Conservation (phyloP, 116 monocot genomes). For the Papilionanthe hybrid region DNA sequence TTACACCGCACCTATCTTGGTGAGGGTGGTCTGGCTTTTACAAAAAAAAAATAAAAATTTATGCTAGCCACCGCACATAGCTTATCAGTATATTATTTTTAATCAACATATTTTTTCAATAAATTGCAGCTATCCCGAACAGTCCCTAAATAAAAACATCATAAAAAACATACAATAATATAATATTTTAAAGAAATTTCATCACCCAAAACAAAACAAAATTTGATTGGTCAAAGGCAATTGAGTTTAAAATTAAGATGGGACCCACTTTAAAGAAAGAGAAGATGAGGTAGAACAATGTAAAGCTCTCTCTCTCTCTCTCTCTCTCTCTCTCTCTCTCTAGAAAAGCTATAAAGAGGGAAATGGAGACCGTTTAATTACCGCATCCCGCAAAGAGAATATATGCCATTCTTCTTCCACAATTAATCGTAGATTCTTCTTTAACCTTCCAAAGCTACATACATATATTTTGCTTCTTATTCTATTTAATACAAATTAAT, state of each 20-base stretch:
- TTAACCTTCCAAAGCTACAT: not conserved
- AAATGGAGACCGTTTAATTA: not conserved
- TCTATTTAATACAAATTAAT: too few species aligned
- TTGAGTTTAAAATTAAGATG: too few species aligned
- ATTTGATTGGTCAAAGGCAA: not conserved
- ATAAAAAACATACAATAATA: too few species aligned
- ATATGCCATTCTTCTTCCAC: constrained; percentile 9
- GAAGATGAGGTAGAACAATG: not conserved
- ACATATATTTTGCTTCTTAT: not conserved
- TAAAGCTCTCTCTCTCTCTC: not conserved
- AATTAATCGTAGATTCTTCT: constrained; percentile 4
- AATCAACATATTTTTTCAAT: too few species aligned
- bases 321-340: not conserved
- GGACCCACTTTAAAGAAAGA: too few species aligned
- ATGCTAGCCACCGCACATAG: too few species aligned
- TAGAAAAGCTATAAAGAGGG: not conserved
- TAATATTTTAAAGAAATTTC: not conserved
- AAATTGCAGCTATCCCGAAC: too few species aligned
- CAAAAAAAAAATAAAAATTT: too few species aligned
- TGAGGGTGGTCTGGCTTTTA: too few species aligned
- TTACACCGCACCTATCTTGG: too few species aligned
- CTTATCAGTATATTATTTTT: too few species aligned
- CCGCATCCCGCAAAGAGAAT: not conserved
- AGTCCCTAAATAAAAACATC: too few species aligned
- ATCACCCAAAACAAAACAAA: not conserved